phyloP scores from a whole-genome alignment of 768 basidiomycete genomes.

The Lentinus tigrinus region DNA sequence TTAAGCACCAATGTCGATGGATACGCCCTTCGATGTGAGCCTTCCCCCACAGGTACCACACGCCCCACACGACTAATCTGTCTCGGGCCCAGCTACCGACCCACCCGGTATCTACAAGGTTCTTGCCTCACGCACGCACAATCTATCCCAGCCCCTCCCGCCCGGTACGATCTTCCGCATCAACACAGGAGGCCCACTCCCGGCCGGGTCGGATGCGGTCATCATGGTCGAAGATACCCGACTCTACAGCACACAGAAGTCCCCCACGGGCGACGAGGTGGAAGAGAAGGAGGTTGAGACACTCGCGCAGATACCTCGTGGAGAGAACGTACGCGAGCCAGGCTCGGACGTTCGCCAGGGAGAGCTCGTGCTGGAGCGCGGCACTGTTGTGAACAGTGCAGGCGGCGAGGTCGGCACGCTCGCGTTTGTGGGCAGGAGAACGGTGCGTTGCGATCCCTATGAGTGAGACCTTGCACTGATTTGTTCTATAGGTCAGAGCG shows the following conservation, averaged over 20 bases:
- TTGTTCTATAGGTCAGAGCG: conserved; percentile 55
- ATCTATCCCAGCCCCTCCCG: conserved; percentile 41
- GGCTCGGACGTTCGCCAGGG: conserved; percentile 74
- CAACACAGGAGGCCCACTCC: conserved; percentile 85
- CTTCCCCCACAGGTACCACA: neutral
- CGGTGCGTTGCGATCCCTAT: conserved; percentile 41
- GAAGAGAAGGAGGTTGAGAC: conserved; percentile 77
- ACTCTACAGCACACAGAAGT: conserved; percentile 53
- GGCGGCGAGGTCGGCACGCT: conserved; percentile 87
- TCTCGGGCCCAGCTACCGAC: conserved; percentile 50
- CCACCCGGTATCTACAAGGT: conserved; percentile 67
- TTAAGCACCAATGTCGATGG: conserved; percentile 86
- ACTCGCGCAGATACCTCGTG: conserved; percentile 54
- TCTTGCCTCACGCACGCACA: conserved; percentile 50
- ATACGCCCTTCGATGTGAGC: conserved; percentile 74
- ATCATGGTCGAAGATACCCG: conserved; percentile 95
- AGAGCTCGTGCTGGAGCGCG: conserved; percentile 62
- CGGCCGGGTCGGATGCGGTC: conserved; percentile 70
- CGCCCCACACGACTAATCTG: neutral
- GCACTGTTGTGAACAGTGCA: conserved; percentile 56
- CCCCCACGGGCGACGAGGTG: conserved; percentile 37
- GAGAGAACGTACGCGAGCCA: conserved; percentile 72
- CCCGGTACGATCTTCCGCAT: conserved; percentile 61
- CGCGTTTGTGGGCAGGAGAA: conserved; percentile 70
- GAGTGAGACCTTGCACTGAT: neutral